These are phyloP conservation scores for Melaleuca quinquenervia DNA, from an alignment of 345 rosid species.

Conservation along the genomic window DNA sequence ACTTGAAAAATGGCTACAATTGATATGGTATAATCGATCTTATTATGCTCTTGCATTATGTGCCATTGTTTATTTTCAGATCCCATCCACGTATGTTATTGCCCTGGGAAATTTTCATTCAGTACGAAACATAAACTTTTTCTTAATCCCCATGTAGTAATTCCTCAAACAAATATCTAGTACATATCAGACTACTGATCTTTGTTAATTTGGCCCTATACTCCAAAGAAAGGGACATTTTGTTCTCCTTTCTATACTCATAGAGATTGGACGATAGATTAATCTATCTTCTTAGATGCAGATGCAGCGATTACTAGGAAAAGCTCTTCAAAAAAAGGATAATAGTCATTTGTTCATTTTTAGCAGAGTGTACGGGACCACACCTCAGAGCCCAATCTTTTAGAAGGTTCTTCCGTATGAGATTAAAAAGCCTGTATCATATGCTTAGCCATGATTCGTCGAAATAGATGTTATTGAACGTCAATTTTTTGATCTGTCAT, in stretches of 20 bases:
- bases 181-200: neutral
- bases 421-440: neutral
- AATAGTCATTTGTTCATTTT: neutral
- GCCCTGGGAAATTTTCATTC: neutral
- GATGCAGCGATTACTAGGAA: no score
- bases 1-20: slow-evolving; percentile 79
- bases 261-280: no score
- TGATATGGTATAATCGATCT: slow-evolving; percentile 72
- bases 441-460: no score
- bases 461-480: no score
- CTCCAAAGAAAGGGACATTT: neutral
- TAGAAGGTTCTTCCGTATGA: neutral
- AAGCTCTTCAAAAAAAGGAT: no score
- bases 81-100: neutral
- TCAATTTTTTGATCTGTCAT: no score
- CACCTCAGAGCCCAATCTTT: neutral
- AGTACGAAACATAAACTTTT: neutral
- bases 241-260: neutral
- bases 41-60: slow-evolving; percentile 91
- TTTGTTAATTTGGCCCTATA: neutral
- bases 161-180: neutral
- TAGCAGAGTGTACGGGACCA: neutral
- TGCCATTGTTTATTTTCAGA: neutral
- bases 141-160: neutral
- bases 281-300: no score